Percentiles rank a stretch among this genome's conserved stretches.
Conservation (phyloP, 805 yeast species). For the Phaffomyces antillensis region DNA sequence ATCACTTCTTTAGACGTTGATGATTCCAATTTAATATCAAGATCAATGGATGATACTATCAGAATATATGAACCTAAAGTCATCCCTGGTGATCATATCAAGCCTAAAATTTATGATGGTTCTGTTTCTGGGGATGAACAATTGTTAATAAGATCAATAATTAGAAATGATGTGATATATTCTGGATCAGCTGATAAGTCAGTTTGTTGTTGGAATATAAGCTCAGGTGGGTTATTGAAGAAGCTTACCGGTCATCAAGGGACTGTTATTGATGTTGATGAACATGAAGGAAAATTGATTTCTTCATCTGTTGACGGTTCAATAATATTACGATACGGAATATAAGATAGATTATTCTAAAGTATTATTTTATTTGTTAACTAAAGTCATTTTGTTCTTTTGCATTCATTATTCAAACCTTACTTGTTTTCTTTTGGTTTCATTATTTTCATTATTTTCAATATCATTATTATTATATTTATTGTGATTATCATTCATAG, state of each 20-base stretch:
- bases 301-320: slow-evolving; percentile 53
- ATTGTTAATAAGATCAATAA: slow-evolving; percentile 40
- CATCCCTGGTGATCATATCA: slow-evolving; percentile 31
- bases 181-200: slow-evolving; percentile 62
- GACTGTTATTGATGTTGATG: slow-evolving; percentile 53
- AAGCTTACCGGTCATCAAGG: slow-evolving; percentile 58
- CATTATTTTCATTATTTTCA: not conserved
- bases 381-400: slow-evolving; percentile 1
- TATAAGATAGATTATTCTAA: not conserved
- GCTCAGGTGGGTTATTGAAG: slow-evolving; percentile 37
- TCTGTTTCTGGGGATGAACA: slow-evolving; percentile 48
- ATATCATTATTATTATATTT: not conserved
- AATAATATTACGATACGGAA: slow-evolving; percentile 36
- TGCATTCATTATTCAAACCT: not conserved
- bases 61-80: slow-evolving; percentile 45
- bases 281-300: slow-evolving; percentile 35
- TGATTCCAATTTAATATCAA: slow-evolving; percentile 39
- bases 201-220: slow-evolving; percentile 54
- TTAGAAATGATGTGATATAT: slow-evolving; percentile 33
- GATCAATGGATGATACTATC: slow-evolving; percentile 51
- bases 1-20: slow-evolving; percentile 51
- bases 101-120: slow-evolving; percentile 48
- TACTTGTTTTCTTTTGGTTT: not conserved
- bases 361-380: not conserved
- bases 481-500: not conserved